Evolutionary conservation across 2,329 filamentous ascomycete genomes (phyloP), one percentile per base, ranked within the genome.

Genomic region (Alternaria incomplexa): DNA sequence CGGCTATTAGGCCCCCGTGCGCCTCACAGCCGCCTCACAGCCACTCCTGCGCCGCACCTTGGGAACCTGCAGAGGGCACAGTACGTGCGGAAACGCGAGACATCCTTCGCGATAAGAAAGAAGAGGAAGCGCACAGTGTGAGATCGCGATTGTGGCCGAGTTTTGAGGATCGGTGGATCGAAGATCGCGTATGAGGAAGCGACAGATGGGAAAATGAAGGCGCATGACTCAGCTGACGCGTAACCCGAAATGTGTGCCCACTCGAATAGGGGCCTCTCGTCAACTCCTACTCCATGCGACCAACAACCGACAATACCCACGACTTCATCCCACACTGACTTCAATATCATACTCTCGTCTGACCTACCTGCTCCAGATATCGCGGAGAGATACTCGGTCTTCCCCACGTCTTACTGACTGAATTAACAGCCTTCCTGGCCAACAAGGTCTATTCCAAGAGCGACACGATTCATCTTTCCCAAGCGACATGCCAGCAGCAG

Each of bases 1-100:
- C 65, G 65, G 67, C 62, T 56, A 23, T 13, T 51, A 58, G 28
- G 48, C 40, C 43, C 30, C 51, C 15, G 36, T 28, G 36, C 52
- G 25, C 36, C 48, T 47, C 47, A 22, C 54, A 53, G 36, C 25
- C 23, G 15, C 32, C 62, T 55, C 32, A 51, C 52, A 58, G 56
- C 59, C 61, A 64, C 62, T 57, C 43, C 46, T 45, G 50, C 45
- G 55, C 59, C 54, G 25, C 44, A 46, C 44, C 7, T 23, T 23
- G 44, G 44, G 44, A 23, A 10, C n/a, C 28, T 51, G 47, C 23
- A 22, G 47, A 26, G 25, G 11, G 23, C 5, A 20, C 40, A 28
- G 23, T 43, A 20, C 30, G 44, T 36, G 28, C 13, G 28, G 43
- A 32, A 20, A 25, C 44, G 45, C 30, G 22, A 46, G 22, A 43